Base-by-base conservation (phyloP, 2,329 filamentous ascomycete species). In the Colletotrichum sp. region DNA sequence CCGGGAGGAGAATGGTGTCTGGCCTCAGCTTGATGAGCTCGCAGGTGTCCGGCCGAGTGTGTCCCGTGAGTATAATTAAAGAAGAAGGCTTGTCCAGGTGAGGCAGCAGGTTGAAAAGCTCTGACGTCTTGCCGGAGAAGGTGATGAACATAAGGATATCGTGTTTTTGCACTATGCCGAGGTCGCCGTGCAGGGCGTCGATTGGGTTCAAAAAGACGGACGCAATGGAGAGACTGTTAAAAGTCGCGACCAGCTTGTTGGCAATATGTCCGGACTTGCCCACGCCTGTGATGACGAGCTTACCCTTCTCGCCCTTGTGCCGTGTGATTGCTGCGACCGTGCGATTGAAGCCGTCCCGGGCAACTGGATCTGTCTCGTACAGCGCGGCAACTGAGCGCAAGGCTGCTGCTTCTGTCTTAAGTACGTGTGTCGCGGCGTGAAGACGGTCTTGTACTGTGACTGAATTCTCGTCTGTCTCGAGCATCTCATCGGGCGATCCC, bases 191-290 rank as follows among this genome's bases (percentile, higher is more conserved):
- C 36, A 98, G 88, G 0, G 96, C 96, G 84, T 99, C 96, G 18
- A 95, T 95, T 0, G 96, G 96, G 83, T 99, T 96, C 78, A 99
- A 88, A 84, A 98, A 98, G 30, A 93, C 91, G 75, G 94, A 92
- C 57, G 92, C 91, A 48, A 99, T 91, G 8, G 94, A 95, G 15
- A 99, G 88, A 79, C 95, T 98, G 84, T 98, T 98, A 89, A 98
- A 96, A 2, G 96, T 98, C 7, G 96, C 96, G 18, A 96, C 95
- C 3, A 98, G 90, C 86, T 99, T 99, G 84, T 93, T 92, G 12
- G 93, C 96, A 77, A 99, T 98, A 81, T 98, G 94, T 1, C 96
- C 96, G 70, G 95, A 98, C 86, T 99, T 99, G 72, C 96, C 96
- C 6, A 99, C 95, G 9, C 96, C 96, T 72, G 94, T 94, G 52